Evolutionary conservation across 2,329 filamentous ascomycete species (phyloP).

Genomic region (Chrysoporthe cubensis): DNA sequence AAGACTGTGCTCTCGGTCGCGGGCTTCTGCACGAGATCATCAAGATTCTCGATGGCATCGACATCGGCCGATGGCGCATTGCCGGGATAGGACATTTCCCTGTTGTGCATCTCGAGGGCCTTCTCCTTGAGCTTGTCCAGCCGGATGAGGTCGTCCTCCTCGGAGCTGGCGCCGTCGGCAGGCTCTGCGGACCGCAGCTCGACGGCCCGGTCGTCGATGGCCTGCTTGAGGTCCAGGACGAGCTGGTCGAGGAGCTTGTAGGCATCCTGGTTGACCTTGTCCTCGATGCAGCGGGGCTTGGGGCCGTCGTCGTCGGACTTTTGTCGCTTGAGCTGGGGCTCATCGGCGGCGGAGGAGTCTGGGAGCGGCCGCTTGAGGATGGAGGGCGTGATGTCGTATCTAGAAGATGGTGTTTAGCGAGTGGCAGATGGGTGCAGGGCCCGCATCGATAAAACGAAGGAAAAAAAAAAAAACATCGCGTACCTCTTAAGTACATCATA

Average conservation of each 20-base stretch:
- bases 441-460: neutral
- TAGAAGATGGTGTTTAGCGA: conserved; percentile 35
- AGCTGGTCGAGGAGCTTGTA: conserved; percentile 69
- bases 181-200: conserved; percentile 48
- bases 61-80: conserved; percentile 41
- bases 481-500: conserved; percentile 49
- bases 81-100: conserved; percentile 59
- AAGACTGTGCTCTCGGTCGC: conserved; percentile 64
- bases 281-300: conserved; percentile 50
- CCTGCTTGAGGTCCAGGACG: conserved; percentile 56
- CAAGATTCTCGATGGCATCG: conserved; percentile 35
- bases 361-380: conserved; percentile 59
- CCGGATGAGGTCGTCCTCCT: conserved; percentile 46
- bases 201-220: conserved; percentile 43
- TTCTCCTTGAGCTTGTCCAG: conserved; percentile 64
- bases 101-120: conserved; percentile 64
- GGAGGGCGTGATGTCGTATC: conserved; percentile 58
- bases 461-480: conserved; percentile 29
- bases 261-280: conserved; percentile 54
- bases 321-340: conserved; percentile 64
- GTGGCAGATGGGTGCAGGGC: neutral
- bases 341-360: conserved; percentile 47
- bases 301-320: conserved; percentile 53
- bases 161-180: conserved; percentile 34
- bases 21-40: conserved; percentile 44